These are phyloP conservation scores for Venturia nashicola DNA, from an alignment of 2,329 filamentous ascomycete species.

Conservation along the genomic window DNA sequence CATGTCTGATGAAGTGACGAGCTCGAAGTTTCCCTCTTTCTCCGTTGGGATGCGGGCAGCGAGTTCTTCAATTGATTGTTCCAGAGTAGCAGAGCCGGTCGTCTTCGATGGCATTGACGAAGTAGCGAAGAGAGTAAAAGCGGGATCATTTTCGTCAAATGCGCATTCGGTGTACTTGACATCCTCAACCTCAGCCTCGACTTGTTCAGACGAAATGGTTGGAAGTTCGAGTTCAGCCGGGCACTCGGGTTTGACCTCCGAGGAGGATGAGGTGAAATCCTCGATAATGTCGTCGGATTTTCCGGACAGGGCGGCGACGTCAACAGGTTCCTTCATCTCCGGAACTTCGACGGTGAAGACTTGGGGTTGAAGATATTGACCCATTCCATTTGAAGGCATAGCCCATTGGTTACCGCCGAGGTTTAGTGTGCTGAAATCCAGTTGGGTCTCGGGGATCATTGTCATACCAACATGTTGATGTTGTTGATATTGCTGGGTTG, in stretches of 20 bases:
- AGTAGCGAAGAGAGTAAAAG: conserved; percentile 49
- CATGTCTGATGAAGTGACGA: conserved; percentile 4
- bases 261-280: conserved; percentile 19
- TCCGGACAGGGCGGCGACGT: conserved; percentile 52
- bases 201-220: conserved; percentile 15
- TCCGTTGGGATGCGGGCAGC: conserved; percentile 44
- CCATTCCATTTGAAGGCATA: conserved; percentile 37
- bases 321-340: conserved; percentile 47
- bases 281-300: conserved; percentile 41
- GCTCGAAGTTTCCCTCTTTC: conserved; percentile 36
- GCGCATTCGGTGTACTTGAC: conserved; percentile 25
- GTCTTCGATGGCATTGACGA: conserved; percentile 16
- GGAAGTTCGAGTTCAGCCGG: conserved; percentile 33
- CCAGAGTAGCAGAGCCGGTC: conserved; percentile 25
- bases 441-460: conserved; percentile 66
- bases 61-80: conserved; percentile 17
- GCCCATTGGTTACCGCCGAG: conserved; percentile 38
- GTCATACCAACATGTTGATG: conserved; percentile 58
- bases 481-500: conserved; percentile 30
- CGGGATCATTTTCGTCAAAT: conserved; percentile 50
- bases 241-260: conserved; percentile 34
- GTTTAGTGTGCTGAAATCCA: conserved; percentile 64
- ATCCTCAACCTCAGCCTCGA: conserved; percentile 14
- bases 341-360: conserved; percentile 68
- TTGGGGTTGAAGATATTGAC: conserved; percentile 44